Percentiles rank a stretch among this genome's conserved stretches.
Evolutionary conservation across 169 alveolate species (phyloP).

Genomic region (Besnoitia besnoiti): DNA sequence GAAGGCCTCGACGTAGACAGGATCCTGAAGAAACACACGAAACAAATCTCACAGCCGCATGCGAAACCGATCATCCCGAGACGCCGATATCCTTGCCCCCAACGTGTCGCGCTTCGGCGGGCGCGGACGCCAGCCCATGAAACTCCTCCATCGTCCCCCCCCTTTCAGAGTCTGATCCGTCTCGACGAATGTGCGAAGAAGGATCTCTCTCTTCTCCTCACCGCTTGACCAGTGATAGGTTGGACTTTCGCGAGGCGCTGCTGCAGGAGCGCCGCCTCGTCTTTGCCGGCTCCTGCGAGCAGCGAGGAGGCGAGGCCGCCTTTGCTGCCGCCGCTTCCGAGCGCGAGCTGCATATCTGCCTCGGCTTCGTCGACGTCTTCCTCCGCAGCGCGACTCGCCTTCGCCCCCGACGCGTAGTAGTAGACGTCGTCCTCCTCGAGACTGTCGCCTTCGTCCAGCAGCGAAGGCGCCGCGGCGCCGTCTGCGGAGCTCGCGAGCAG

Average conservation of each 20-base stretch:
- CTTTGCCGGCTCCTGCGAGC: neutral
- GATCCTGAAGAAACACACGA: constrained; percentile 76
- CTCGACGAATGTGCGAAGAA: too few species aligned
- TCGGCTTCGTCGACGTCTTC: constrained; percentile 13
- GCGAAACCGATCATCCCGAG: too few species aligned
- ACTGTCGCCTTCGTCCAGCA: neutral
- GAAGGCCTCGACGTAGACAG: constrained; percentile 90
- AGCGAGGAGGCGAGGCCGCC: neutral
- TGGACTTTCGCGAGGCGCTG: constrained; percentile 54
- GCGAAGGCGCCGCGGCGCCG: neutral
- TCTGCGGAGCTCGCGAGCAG: neutral
- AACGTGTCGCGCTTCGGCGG: neutral
- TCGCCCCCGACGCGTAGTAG: neutral
- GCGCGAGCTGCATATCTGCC: neutral
- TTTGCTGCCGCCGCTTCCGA: neutral
- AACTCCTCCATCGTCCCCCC: neutral
- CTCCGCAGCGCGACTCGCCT: neutral
- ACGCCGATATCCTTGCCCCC: neutral
- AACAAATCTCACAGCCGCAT: neutral
- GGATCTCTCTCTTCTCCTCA: too few species aligned
- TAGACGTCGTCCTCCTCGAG: neutral
- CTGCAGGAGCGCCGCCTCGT: constrained; percentile 53
- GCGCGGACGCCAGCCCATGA: neutral
- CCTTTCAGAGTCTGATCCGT: too few species aligned
- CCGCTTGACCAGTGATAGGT: constrained; percentile 65